phyloP scores from a whole-genome alignment of 2,329 filamentous ascomycete species.

The Aspergillus tamarii region DNA sequence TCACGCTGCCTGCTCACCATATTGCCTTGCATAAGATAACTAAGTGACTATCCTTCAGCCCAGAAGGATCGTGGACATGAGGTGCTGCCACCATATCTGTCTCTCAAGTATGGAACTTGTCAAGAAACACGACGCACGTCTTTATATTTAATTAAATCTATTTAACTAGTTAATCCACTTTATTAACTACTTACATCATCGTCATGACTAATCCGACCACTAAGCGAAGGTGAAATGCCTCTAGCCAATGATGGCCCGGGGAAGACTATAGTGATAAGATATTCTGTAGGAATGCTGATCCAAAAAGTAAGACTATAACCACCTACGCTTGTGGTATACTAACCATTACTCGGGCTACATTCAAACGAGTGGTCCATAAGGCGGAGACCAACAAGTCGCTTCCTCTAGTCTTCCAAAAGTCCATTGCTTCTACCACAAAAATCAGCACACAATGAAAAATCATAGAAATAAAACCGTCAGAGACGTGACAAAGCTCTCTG shows the following conservation, averaged over 20 bases:
- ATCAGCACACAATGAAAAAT: neutral
- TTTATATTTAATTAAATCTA: too few species aligned
- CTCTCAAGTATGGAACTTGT: too few species aligned
- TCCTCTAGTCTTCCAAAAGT: neutral
- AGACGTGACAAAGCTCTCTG: slow-evolving; percentile 28
- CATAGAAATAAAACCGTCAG: slow-evolving; percentile 25
- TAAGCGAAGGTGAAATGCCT: neutral
- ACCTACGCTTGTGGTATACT: neutral
- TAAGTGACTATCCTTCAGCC: too few species aligned
- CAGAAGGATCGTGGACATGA: too few species aligned
- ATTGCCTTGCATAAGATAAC: too few species aligned
- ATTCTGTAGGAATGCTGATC: neutral
- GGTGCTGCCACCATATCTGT: too few species aligned
- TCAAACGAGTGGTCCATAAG: neutral
- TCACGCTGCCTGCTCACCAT: too few species aligned
- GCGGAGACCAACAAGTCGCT: neutral
- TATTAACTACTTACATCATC: neutral
- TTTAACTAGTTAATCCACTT: too few species aligned
- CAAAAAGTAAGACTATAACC: neutral
- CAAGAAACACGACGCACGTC: too few species aligned
- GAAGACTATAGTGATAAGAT: neutral
- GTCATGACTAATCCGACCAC: neutral
- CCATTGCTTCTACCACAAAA: neutral
- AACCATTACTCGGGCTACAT: neutral
- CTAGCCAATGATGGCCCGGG: neutral